Evolutionary conservation across 441 rosid genomes (phyloP).

Genomic region (Metrosideros polymorpha): DNA sequence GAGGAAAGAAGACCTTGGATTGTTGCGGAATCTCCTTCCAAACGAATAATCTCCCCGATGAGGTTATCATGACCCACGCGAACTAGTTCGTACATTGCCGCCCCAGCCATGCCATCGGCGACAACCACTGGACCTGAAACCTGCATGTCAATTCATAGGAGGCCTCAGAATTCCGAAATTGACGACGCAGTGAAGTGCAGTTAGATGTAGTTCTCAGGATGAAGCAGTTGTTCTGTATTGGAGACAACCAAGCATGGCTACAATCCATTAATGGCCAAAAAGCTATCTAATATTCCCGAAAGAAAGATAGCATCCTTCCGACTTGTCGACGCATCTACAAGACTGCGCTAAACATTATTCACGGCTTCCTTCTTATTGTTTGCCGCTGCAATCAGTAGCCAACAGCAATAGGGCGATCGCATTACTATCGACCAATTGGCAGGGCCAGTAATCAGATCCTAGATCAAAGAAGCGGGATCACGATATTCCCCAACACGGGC

Average conservation of each 20-base stretch:
- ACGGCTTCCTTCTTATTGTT: background rate
- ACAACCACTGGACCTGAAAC: constrained; percentile 98
- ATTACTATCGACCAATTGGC: background rate
- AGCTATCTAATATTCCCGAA: background rate
- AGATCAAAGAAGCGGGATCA: background rate
- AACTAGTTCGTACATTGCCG: constrained; percentile 98
- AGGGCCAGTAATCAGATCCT: background rate
- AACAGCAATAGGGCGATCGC: background rate
- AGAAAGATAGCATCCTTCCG: background rate
- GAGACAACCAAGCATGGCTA: background rate
- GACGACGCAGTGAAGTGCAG: background rate
- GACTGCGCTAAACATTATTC: background rate
- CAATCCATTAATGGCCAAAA: background rate
- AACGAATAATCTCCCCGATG: constrained; percentile 92
- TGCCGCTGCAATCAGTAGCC: background rate
- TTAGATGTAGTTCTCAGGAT: background rate
- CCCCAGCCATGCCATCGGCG: constrained; percentile 99
- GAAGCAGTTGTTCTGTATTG: background rate
- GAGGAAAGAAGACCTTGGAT: constrained; percentile 62
- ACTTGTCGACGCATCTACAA: background rate
- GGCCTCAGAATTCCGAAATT: background rate
- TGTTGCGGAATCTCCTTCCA: constrained; percentile 97
- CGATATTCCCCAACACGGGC: background rate
- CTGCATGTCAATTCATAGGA: constrained; percentile 22
- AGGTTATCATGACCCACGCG: constrained; percentile 94